Conservation (phyloP, 495 filamentous ascomycete species). For the Melanomma pulvis-pyrius region DNA sequence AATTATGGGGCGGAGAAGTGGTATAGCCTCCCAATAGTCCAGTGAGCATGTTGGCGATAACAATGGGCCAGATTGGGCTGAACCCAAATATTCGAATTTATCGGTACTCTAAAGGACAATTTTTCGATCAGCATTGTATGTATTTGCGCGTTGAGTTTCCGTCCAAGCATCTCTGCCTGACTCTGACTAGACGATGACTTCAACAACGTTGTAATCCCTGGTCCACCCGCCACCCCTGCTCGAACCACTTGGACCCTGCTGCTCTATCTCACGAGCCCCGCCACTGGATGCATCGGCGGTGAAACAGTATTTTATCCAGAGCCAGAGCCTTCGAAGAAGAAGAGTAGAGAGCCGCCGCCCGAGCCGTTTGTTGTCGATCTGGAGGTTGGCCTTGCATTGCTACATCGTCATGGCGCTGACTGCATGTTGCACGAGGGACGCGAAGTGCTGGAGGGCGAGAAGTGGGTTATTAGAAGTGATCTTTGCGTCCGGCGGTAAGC, state of each 20-base stretch:
- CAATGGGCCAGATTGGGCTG: constrained; percentile 60
- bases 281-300: constrained; percentile 72
- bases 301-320: constrained; percentile 92
- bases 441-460: constrained; percentile 79
- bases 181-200: constrained; percentile 72
- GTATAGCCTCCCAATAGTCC: constrained; percentile 9
- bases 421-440: constrained; percentile 89
- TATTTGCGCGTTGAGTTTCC: constrained; percentile 25
- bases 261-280: constrained; percentile 75
- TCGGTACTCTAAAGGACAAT: constrained; percentile 84
- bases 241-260: constrained; percentile 92
- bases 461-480: constrained; percentile 92
- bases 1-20: constrained; percentile 77
- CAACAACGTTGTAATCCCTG: constrained; percentile 63
- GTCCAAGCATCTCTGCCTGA: not conserved
- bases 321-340: constrained; percentile 52
- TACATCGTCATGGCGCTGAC: constrained; percentile 87
- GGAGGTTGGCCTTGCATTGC: constrained; percentile 78
- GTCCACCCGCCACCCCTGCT: constrained; percentile 55
- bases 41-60: not conserved
- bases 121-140: constrained; percentile 86
- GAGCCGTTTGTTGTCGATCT: constrained; percentile 63
- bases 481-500: constrained; percentile 67
- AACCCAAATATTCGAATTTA: constrained; percentile 92
- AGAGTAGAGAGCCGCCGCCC: constrained; percentile 52